Base-by-base conservation (phyloP, 306 rosid genomes). In the Pueraria montana region DNA sequence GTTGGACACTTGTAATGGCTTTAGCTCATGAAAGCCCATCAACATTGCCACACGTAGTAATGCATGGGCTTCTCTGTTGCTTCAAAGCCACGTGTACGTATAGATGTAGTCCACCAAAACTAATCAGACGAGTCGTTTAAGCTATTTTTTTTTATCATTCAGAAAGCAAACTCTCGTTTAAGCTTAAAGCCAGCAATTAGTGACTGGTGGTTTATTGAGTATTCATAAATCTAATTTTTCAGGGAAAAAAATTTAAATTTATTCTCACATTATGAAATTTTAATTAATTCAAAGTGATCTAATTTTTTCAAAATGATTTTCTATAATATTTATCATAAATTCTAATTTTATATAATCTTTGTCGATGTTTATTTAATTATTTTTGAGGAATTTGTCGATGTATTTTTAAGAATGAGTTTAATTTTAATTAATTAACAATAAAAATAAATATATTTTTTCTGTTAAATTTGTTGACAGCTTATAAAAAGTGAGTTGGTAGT, bases 31-130 rank as follows among this genome's bases (percentile, higher is more conserved):
- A 46, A 32, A 77, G 74, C 79, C 77, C 87, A 55, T 20, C 6
- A 2, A 38, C 24, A 43, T 65, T 32, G 87, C 80, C 80, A 72
- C 34, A 53, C 36, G 87, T 16, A 9, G 48, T 1, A 11, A 5
- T 84, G 87, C 84, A 79, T 73, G 84, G 8, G 21, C 34, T 23
- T 32, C 20, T 18, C 0, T 10, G 16, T 36, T 20, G 5, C 14
- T 5, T 11, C 32, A 21, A 49, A 11, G 71, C 63, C 87, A 84
- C 84, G 76, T 72, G 46, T n/a, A n/a, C n/a, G n/a, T n/a, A n/a
- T n/a, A n/a, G n/a, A n/a, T n/a, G n/a, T 18, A 66, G 13, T 61
- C 6, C 45, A 63, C 45, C 43, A 2, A 63, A 30, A 32, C 42
- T 62, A 14, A 6, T 4, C 2, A 26, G 38, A 34, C 43, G 10